These are phyloP conservation scores for Biscogniauxia sp. DNA, from an alignment of 2,329 filamentous ascomycete genomes.

Conservation along the genomic window DNA sequence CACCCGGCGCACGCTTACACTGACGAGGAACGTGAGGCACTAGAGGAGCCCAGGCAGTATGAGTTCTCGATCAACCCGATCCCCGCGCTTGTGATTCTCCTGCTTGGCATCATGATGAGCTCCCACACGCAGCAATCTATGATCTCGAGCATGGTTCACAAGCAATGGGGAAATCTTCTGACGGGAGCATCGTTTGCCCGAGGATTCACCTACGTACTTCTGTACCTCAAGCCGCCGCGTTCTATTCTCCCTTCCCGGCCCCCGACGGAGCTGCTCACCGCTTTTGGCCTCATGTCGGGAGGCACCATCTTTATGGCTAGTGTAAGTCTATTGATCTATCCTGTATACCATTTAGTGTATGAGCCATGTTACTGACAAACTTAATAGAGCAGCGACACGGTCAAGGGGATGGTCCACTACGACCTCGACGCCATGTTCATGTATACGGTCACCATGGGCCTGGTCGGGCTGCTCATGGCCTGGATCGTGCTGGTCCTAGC, in stretches of 20 bases:
- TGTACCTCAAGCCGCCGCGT: slow-evolving; percentile 77
- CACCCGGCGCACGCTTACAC: slow-evolving; percentile 34
- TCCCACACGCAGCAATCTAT: slow-evolving; percentile 82
- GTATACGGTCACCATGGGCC: slow-evolving; percentile 83
- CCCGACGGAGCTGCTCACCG: slow-evolving; percentile 81
- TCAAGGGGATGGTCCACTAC: slow-evolving; percentile 73
- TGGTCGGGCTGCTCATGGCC: slow-evolving; percentile 80
- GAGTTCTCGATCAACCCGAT: slow-evolving; percentile 81
- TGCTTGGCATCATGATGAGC: slow-evolving; percentile 93
- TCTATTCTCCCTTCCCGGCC: slow-evolving; percentile 81
- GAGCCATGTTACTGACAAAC: slow-evolving; percentile 6
- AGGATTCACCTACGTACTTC: slow-evolving; percentile 72
- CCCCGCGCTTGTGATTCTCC: slow-evolving; percentile 79
- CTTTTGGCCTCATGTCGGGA: slow-evolving; percentile 84
- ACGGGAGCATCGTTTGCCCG: slow-evolving; percentile 78
- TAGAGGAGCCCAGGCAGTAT: slow-evolving; percentile 64
- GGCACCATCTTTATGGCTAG: slow-evolving; percentile 92
- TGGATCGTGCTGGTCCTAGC: slow-evolving; percentile 77
- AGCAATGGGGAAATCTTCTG: slow-evolving; percentile 87
- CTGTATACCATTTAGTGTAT: not conserved
- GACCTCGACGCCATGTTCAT: slow-evolving; percentile 87
- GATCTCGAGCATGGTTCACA: slow-evolving; percentile 88
- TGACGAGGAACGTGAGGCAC: slow-evolving; percentile 47
- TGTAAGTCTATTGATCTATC: slow-evolving; percentile 47
- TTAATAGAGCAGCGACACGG: slow-evolving; percentile 68